These are phyloP conservation scores for Corylus americana DNA, from an alignment of 306 rosid genomes.

Conservation along the genomic window DNA sequence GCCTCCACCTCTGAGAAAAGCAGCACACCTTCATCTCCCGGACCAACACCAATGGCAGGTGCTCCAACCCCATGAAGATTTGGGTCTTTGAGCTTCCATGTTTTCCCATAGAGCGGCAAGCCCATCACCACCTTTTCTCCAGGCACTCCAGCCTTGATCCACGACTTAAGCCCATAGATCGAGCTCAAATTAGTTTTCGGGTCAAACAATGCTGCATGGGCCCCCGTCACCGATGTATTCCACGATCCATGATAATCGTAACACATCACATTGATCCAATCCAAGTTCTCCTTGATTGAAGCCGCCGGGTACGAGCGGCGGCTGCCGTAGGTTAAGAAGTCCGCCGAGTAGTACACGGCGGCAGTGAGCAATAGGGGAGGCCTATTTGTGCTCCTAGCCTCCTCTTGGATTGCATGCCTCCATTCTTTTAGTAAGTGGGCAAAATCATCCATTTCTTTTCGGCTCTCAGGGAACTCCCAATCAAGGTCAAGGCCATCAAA, in stretches of 20 bases:
- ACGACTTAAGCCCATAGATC: slow-evolving; percentile 50
- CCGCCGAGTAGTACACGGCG: slow-evolving; percentile 62
- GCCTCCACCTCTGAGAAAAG: slow-evolving; percentile 18
- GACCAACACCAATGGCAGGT: slow-evolving; percentile 45
- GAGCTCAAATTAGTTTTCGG: slow-evolving; percentile 44
- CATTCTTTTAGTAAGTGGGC: slow-evolving; percentile 41
- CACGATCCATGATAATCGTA: slow-evolving; percentile 60
- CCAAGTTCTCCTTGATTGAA: slow-evolving; percentile 42
- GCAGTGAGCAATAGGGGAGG: slow-evolving; percentile 61
- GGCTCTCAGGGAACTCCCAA: slow-evolving; percentile 67
- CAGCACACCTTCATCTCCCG: slow-evolving; percentile 45
- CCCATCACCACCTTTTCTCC: slow-evolving; percentile 59
- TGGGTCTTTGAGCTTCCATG: slow-evolving; percentile 56
- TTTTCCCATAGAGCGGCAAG: slow-evolving; percentile 55
- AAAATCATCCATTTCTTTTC: slow-evolving; percentile 41
- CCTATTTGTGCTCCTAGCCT: slow-evolving; percentile 19
- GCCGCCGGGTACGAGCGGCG: slow-evolving; percentile 41
- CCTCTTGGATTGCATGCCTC: slow-evolving; percentile 36
- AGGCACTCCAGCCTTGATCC: slow-evolving; percentile 55
- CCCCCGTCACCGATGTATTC: slow-evolving; percentile 33
- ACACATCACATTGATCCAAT: slow-evolving; percentile 67
- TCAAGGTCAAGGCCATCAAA: slow-evolving; percentile 72
- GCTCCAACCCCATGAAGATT: slow-evolving; percentile 45
- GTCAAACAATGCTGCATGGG: slow-evolving; percentile 46
- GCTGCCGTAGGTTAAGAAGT: slow-evolving; percentile 25